These are phyloP conservation scores for Cyclaneusma minus DNA, from an alignment of 2,329 filamentous ascomycete genomes.

Conservation along the genomic window DNA sequence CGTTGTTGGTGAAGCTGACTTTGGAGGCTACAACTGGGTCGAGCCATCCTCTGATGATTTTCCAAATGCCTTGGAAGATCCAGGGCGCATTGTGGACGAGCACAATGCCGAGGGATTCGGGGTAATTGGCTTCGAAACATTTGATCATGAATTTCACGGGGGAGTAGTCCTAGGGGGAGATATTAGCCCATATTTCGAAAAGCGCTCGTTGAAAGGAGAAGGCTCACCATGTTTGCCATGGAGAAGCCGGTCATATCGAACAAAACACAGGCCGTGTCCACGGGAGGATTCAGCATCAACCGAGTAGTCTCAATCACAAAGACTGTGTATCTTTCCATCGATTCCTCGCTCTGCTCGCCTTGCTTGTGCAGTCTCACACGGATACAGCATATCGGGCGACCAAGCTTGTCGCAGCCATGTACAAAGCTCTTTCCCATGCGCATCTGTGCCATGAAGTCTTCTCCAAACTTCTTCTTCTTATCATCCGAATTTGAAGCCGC, in stretches of 20 bases:
- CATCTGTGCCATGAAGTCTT: constrained; percentile 71
- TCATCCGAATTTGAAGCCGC: constrained; percentile 39
- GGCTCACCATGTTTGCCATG: constrained; percentile 75
- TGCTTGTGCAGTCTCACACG: constrained; percentile 67
- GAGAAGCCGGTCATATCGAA: constrained; percentile 96
- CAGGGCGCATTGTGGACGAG: constrained; percentile 93
- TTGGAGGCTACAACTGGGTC: constrained; percentile 92
- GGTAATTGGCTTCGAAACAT: constrained; percentile 97
- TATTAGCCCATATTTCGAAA: constrained; percentile 8
- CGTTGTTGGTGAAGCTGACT: constrained; percentile 79
- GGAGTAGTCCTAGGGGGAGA: constrained; percentile 58
- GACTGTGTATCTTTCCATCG: constrained; percentile 78
- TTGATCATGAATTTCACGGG: constrained; percentile 99
- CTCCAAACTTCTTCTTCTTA: constrained; percentile 47
- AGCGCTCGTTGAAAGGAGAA: not conserved
- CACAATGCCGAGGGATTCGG: constrained; percentile 77
- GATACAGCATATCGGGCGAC: constrained; percentile 76
- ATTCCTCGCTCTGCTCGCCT: constrained; percentile 68
- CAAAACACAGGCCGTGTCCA: constrained; percentile 84
- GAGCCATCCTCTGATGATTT: constrained; percentile 87
- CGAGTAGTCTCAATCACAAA: constrained; percentile 91
- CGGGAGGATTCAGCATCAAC: constrained; percentile 60
- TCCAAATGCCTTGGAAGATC: constrained; percentile 98
- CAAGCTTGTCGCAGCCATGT: constrained; percentile 72
- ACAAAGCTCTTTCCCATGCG: constrained; percentile 87